These are phyloP conservation scores for Mycena haematopus DNA, from an alignment of 768 basidiomycete species.

Conservation along the genomic window DNA sequence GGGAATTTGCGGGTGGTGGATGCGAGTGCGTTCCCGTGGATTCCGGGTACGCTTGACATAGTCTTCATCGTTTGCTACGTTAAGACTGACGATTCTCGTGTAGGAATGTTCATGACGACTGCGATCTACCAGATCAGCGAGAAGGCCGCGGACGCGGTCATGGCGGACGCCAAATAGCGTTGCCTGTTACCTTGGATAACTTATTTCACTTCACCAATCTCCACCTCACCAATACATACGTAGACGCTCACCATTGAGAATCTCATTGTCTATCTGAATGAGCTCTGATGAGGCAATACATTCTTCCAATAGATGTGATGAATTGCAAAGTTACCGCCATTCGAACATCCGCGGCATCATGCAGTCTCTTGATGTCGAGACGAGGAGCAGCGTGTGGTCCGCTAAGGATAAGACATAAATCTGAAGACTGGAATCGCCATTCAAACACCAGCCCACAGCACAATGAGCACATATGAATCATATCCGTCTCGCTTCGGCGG, in stretches of 20 bases:
- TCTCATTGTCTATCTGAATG: neutral
- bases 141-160: slow-evolving; percentile 23
- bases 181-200: neutral
- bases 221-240: no score
- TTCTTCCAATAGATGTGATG: no score
- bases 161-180: slow-evolving; percentile 17
- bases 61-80: neutral
- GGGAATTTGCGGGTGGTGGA: slow-evolving; percentile 30
- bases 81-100: neutral
- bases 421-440: no score
- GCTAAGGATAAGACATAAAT: no score
- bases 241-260: no score
- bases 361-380: no score
- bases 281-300: neutral
- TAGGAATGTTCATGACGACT: slow-evolving; percentile 25
- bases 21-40: slow-evolving; percentile 23
- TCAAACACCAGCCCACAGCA: no score
- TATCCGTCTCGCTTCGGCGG: no score
- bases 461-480: no score
- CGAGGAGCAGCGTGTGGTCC: no score
- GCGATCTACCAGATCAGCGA: slow-evolving; percentile 25
- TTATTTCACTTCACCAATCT: neutral
- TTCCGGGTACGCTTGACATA: slow-evolving; percentile 7
- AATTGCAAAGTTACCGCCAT: no score
- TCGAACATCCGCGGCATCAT: no score